These are phyloP conservation scores for Tricharina praecox DNA, from an alignment of 495 filamentous ascomycete genomes.

Conservation along the genomic window DNA sequence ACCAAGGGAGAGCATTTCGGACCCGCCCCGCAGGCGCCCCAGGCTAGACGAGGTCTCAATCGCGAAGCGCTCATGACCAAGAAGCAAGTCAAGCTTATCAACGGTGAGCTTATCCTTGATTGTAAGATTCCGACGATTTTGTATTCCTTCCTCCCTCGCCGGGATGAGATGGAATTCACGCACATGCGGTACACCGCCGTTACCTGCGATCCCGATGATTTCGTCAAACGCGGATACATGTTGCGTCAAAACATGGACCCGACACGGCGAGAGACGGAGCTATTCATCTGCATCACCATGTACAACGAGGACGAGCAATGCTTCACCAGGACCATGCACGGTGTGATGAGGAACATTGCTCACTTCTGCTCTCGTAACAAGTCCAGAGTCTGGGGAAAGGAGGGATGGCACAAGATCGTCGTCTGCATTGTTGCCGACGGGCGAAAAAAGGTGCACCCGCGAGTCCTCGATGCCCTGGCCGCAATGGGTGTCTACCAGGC, in stretches of 20 bases:
- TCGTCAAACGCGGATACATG: constrained; percentile 72
- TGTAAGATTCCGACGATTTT: constrained; percentile 98
- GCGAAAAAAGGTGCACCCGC: constrained; percentile 78
- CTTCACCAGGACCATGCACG: constrained; percentile 97
- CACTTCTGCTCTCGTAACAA: constrained; percentile 90
- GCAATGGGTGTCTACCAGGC: constrained; percentile 98
- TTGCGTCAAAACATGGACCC: constrained; percentile 83
- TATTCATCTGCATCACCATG: constrained; percentile 98
- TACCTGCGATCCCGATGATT: constrained; percentile 95
- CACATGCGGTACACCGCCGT: constrained; percentile 99
- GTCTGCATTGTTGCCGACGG: constrained; percentile 93
- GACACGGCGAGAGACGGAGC: constrained; percentile 81
- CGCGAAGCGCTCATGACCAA: constrained; percentile 75
- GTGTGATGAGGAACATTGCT: constrained; percentile 92
- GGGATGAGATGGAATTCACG: constrained; percentile 91
- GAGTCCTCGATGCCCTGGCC: constrained; percentile 87
- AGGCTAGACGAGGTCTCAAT: constrained; percentile 65
- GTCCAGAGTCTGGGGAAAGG: constrained; percentile 88
- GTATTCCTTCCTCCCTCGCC: constrained; percentile 79
- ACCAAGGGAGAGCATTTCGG: constrained; percentile 52
- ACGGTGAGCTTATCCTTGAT: constrained; percentile 91
- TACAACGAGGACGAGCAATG: constrained; percentile 96
- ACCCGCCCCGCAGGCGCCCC: constrained; percentile 67
- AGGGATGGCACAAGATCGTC: constrained; percentile 98
- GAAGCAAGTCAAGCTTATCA: constrained; percentile 89